phyloP scores from a whole-genome alignment of 1,284 basidiomycete species.

The Pulveroboletus sp. region DNA sequence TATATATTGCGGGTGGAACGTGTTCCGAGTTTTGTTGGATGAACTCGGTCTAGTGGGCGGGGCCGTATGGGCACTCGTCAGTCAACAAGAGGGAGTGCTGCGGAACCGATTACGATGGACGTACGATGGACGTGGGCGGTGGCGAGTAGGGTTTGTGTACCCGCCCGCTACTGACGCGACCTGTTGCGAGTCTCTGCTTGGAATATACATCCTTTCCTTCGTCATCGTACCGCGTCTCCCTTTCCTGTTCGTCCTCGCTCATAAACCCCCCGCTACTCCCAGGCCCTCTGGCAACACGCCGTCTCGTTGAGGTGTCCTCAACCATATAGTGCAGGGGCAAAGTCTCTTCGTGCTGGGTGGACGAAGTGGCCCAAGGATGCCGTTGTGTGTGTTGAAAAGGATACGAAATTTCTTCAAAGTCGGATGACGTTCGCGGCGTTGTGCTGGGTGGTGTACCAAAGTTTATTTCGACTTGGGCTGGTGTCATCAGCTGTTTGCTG shows the following conservation, averaged over 20 bases:
- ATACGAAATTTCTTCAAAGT: constrained; percentile 71
- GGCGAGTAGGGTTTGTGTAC: constrained; percentile 59
- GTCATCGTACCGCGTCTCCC: constrained; percentile 51
- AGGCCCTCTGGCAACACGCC: constrained; percentile 53
- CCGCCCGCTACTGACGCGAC: constrained; percentile 60
- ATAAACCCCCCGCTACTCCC: constrained; percentile 40
- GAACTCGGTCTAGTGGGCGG: constrained; percentile 63
- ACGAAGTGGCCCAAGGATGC: constrained; percentile 37
- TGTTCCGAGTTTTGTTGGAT: constrained; percentile 82
- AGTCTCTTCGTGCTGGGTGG: constrained; percentile 48
- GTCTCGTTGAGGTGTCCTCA: constrained; percentile 64
- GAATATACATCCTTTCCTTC: constrained; percentile 75
- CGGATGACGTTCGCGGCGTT: constrained; percentile 52
- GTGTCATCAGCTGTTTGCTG: constrained; percentile 52
- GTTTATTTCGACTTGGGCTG: constrained; percentile 66
- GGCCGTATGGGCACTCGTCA: neutral
- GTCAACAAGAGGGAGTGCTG: constrained; percentile 2
- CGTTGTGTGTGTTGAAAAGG: constrained; percentile 45
- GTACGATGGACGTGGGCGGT: constrained; percentile 70
- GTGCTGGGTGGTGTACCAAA: constrained; percentile 58
- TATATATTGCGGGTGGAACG: constrained; percentile 84
- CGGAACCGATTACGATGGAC: constrained; percentile 30
- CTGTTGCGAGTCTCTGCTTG: constrained; percentile 53
- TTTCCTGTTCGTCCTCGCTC: constrained; percentile 41
- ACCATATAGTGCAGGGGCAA: constrained; percentile 71